Evolutionary conservation across 495 filamentous ascomycete genomes (phyloP).

Genomic region (Talaromyces thailandensis): DNA sequence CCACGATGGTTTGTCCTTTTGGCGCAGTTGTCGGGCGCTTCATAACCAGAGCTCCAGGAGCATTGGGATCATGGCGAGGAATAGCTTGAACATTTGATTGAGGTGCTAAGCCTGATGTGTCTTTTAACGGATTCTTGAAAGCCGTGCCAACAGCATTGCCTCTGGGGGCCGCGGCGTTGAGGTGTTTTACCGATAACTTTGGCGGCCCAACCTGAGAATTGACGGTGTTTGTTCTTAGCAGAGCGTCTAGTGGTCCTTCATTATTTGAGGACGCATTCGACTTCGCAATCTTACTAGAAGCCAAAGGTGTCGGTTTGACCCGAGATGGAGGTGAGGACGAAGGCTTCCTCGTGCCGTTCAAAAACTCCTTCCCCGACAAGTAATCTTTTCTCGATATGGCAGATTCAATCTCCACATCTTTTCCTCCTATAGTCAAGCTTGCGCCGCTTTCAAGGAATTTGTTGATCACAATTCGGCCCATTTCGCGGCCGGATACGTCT

Average conservation of each 20-base stretch:
- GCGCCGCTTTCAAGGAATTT: slow-evolving; percentile 51
- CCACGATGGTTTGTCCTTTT: slow-evolving; percentile 60
- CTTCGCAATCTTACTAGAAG: neutral
- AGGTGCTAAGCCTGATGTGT: slow-evolving; percentile 14
- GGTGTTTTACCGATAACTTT: slow-evolving; percentile 9
- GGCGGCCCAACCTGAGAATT: slow-evolving; percentile 8
- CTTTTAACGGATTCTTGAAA: slow-evolving; percentile 56
- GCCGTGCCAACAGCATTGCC: slow-evolving; percentile 16
- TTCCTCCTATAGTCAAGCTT: slow-evolving; percentile 56
- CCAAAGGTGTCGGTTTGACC: neutral
- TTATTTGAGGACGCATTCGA: neutral
- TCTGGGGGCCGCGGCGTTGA: slow-evolving; percentile 16
- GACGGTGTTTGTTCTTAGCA: neutral
- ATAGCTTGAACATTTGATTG: slow-evolving; percentile 26
- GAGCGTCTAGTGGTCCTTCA: neutral
- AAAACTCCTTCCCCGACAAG: slow-evolving; percentile 45
- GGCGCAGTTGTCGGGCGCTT: slow-evolving; percentile 46
- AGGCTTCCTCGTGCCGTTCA: slow-evolving; percentile 21
- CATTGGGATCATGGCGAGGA: slow-evolving; percentile 59
- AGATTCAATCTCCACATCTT: slow-evolving; percentile 66
- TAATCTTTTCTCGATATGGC: slow-evolving; percentile 55
- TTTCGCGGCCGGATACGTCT: slow-evolving; percentile 57
- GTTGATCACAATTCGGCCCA: slow-evolving; percentile 51
- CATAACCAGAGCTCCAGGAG: slow-evolving; percentile 61
- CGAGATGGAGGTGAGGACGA: slow-evolving; percentile 9